Evolutionary conservation across 1,284 basidiomycete genomes (phyloP).

Genomic region (Pyrrhoderma noxium): DNA sequence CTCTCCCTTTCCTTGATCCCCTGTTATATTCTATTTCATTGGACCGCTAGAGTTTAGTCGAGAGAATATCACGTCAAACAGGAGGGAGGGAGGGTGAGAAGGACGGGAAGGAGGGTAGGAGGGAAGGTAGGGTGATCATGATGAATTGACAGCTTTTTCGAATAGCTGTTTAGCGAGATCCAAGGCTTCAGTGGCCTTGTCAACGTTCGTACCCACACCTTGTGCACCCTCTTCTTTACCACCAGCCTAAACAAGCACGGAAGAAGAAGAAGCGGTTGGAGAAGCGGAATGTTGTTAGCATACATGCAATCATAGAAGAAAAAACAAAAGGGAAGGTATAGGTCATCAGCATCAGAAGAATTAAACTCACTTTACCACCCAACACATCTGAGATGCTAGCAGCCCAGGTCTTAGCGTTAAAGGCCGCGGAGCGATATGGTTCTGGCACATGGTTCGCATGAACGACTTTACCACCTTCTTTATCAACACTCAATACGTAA

Average conservation of each 20-base stretch:
- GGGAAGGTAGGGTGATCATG: too few species aligned
- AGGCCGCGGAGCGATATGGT: slow-evolving; percentile 37
- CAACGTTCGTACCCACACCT: slow-evolving; percentile 69
- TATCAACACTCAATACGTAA: slow-evolving; percentile 83
- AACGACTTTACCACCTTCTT: slow-evolving; percentile 66
- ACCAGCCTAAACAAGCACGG: slow-evolving; percentile 56
- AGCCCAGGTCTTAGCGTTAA: slow-evolving; percentile 83
- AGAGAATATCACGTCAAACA: too few species aligned
- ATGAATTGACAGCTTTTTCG: neutral
- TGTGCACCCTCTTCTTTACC: slow-evolving; percentile 88
- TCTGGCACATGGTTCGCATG: slow-evolving; percentile 85
- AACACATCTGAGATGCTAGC: slow-evolving; percentile 67
- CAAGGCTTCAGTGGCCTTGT: slow-evolving; percentile 68
- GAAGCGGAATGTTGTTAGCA: too few species aligned
- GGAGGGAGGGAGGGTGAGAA: too few species aligned
- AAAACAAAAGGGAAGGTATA: neutral
- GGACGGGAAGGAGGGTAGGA: too few species aligned
- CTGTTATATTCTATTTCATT: too few species aligned
- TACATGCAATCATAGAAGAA: slow-evolving; percentile 5
- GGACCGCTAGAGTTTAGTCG: too few species aligned
- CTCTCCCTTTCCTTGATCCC: too few species aligned
- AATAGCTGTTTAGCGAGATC: slow-evolving; percentile 39
- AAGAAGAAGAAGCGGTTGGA: slow-evolving; percentile 2
- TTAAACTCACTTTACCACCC: slow-evolving; percentile 74
- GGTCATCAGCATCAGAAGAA: slow-evolving; percentile 3